Evolutionary conservation across 148 eudicot species (phyloP).

Genomic region (Rhododendron williamsianum): DNA sequence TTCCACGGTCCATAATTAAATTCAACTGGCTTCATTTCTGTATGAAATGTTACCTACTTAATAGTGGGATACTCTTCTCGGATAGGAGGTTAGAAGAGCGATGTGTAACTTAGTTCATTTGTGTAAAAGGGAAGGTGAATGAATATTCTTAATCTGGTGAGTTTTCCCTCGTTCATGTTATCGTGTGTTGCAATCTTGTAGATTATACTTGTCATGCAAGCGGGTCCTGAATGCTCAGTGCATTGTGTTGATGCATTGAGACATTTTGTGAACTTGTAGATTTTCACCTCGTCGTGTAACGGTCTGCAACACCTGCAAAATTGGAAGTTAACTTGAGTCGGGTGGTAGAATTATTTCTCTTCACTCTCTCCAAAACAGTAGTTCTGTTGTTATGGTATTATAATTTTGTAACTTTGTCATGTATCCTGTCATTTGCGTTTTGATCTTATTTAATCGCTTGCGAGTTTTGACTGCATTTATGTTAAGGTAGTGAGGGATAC

Average conservation of each 20-base stretch:
- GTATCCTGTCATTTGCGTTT: background rate
- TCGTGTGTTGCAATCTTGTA: background rate
- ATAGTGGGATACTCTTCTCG: background rate
- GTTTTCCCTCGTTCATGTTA: background rate
- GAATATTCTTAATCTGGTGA: background rate
- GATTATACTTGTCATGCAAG: background rate
- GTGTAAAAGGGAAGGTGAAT: background rate
- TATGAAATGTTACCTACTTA: background rate
- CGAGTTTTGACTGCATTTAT: background rate
- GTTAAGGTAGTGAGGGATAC: background rate
- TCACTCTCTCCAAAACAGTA: background rate
- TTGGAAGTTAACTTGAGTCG: background rate
- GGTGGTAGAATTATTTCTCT: background rate
- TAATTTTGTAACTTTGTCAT: background rate
- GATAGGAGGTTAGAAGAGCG: background rate
- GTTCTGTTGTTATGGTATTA: background rate
- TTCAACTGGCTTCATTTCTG: background rate
- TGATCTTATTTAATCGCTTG: background rate
- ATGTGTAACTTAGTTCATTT: background rate
- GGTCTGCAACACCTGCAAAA: background rate
- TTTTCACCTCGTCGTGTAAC: background rate
- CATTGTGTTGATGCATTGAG: background rate
- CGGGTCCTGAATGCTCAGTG: background rate
- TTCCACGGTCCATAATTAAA: background rate
- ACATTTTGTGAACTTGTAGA: background rate